Conservation (phyloP, 1,139 yeast species). For the Lodderomyces pseudojiufengensis region DNA sequence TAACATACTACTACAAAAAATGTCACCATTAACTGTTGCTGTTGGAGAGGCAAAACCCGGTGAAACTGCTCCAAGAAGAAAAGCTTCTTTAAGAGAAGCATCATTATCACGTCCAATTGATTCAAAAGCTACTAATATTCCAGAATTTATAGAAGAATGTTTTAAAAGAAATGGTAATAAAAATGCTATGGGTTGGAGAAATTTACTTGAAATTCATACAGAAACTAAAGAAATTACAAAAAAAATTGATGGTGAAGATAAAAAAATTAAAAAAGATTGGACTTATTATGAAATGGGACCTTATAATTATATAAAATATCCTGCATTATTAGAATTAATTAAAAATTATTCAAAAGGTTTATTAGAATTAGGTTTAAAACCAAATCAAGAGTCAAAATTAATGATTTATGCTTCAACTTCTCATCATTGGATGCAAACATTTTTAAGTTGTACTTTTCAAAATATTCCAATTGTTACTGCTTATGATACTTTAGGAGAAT, state of each 20-base stretch:
- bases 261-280: slow-evolving; percentile 82
- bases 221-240: slow-evolving; percentile 77
- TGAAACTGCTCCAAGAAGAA: slow-evolving; percentile 91
- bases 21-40: slow-evolving; percentile 50
- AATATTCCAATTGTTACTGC: slow-evolving; percentile 90
- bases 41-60: slow-evolving; percentile 81
- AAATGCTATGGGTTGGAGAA: slow-evolving; percentile 78
- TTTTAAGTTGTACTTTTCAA: slow-evolving; percentile 73
- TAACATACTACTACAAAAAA: slow-evolving; percentile 11
- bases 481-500: slow-evolving; percentile 92
- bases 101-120: slow-evolving; percentile 55
- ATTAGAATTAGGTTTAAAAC: slow-evolving; percentile 66
- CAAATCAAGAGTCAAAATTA: slow-evolving; percentile 57
- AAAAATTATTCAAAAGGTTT: slow-evolving; percentile 72
- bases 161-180: slow-evolving; percentile 51
- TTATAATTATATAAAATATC: slow-evolving; percentile 64
- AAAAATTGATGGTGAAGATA: slow-evolving; percentile 71
- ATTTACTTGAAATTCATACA: slow-evolving; percentile 63
- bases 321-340: slow-evolving; percentile 49
- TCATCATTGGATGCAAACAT: slow-evolving; percentile 86
- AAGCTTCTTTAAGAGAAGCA: slow-evolving; percentile 54
- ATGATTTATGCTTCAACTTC: slow-evolving; percentile 88
- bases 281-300: slow-evolving; percentile 72
- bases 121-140: slow-evolving; percentile 61
- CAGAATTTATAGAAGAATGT: slow-evolving; percentile 66